phyloP scores from a whole-genome alignment of 2,329 filamentous ascomycete species.

The Neurospora crassa region DNA sequence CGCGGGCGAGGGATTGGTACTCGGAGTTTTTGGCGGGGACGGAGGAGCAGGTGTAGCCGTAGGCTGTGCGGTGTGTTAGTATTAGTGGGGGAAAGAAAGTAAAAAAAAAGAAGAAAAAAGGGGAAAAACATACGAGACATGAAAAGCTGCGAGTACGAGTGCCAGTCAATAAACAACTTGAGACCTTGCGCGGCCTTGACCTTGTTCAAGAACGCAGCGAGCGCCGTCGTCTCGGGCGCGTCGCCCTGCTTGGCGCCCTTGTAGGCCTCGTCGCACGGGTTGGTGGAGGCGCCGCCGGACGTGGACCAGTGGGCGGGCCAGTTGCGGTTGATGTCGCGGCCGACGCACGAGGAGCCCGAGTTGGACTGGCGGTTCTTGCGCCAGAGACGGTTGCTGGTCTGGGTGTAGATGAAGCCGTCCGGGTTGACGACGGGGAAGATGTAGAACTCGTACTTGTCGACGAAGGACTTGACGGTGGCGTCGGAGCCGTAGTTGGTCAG shows the following conservation, averaged over 20 bases:
- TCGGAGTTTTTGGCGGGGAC: slow-evolving; percentile 35
- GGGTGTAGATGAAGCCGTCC: slow-evolving; percentile 51
- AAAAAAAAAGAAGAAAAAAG: neutral
- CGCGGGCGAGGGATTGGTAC: slow-evolving; percentile 38
- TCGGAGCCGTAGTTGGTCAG: slow-evolving; percentile 34
- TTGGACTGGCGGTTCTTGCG: slow-evolving; percentile 47
- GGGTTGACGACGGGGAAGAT: slow-evolving; percentile 55
- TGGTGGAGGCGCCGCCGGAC: slow-evolving; percentile 38
- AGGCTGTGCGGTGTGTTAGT: slow-evolving; percentile 28
- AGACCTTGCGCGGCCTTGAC: slow-evolving; percentile 35
- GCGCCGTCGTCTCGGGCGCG: slow-evolving; percentile 32
- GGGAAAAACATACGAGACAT: slow-evolving; percentile 47
- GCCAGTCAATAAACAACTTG: slow-evolving; percentile 55
- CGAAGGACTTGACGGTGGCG: slow-evolving; percentile 30
- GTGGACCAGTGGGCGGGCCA: slow-evolving; percentile 46
- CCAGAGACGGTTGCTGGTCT: slow-evolving; percentile 49
- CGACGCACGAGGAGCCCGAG: slow-evolving; percentile 30
- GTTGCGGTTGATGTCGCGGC: slow-evolving; percentile 50
- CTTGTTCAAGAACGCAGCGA: slow-evolving; percentile 25
- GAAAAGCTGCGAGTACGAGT: slow-evolving; percentile 53
- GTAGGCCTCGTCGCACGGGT: slow-evolving; percentile 42
- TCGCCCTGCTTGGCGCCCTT: slow-evolving; percentile 33
- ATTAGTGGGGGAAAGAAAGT: neutral
- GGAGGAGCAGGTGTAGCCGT: slow-evolving; percentile 48
- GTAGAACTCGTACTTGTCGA: slow-evolving; percentile 58